phyloP scores from a whole-genome alignment of 2,329 filamentous ascomycete genomes.

The Penicillium hesseltinei region DNA sequence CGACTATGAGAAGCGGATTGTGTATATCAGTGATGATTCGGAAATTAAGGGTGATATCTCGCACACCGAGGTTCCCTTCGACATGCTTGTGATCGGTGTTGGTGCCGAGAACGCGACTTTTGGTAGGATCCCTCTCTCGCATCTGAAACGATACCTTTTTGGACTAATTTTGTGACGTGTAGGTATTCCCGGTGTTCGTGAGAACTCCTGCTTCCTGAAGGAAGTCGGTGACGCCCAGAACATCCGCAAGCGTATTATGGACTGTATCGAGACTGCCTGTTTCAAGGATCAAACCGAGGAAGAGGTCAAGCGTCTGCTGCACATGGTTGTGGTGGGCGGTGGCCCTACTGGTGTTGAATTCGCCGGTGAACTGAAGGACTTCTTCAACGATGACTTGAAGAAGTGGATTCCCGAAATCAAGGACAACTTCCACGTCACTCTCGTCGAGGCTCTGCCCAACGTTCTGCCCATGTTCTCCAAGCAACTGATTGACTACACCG shows the following conservation, averaged over 20 bases:
- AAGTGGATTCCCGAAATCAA: constrained; percentile 97
- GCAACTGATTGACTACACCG: constrained; percentile 98
- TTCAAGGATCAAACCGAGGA: constrained; percentile 93
- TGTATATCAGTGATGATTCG: constrained; percentile 88
- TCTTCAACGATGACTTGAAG: constrained; percentile 97
- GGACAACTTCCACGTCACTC: constrained; percentile 92
- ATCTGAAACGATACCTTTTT: constrained; percentile 11
- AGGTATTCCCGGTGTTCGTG: constrained; percentile 86
- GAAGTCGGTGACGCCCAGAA: constrained; percentile 94
- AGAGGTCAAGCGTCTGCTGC: constrained; percentile 88
- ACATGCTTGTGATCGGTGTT: constrained; percentile 96
- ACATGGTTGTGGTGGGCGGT: constrained; percentile 95
- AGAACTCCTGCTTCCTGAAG: constrained; percentile 97
- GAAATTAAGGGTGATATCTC: constrained; percentile 81
- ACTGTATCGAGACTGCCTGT: constrained; percentile 96
- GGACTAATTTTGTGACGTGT: constrained; percentile 1
- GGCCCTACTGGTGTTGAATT: constrained; percentile 98
- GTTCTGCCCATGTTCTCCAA: constrained; percentile 97
- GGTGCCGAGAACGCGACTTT: constrained; percentile 98
- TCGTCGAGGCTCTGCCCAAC: constrained; percentile 95
- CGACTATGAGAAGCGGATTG: constrained; percentile 83
- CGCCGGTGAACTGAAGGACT: constrained; percentile 95
- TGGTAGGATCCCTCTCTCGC: constrained; percentile 52
- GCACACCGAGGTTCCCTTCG: constrained; percentile 88
- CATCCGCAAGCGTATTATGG: constrained; percentile 99